phyloP scores from a whole-genome alignment of 2,329 filamentous ascomycete genomes.

The Diaporthe ilicicola region DNA sequence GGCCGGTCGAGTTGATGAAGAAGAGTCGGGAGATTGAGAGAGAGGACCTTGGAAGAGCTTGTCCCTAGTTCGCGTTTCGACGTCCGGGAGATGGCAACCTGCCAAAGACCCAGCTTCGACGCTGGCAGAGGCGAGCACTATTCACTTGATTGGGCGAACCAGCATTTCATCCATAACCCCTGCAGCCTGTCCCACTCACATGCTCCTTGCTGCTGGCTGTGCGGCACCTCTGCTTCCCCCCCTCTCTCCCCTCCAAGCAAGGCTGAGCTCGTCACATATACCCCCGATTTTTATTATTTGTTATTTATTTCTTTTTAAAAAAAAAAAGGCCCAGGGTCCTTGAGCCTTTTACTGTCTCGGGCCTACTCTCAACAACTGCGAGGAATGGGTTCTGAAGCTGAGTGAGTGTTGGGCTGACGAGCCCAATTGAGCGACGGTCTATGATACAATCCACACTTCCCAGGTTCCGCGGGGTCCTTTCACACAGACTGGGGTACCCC shows the following conservation, averaged over 20 bases:
- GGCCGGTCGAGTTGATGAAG: constrained; percentile 8
- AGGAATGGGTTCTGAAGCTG: not conserved
- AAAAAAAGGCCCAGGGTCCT: too few relatives aligned
- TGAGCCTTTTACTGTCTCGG: too few relatives aligned
- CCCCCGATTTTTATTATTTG: not conserved
- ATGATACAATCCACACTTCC: not conserved
- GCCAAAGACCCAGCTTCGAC: constrained; percentile 24
- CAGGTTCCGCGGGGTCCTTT: not conserved
- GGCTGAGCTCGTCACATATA: not conserved
- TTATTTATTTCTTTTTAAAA: too few relatives aligned
- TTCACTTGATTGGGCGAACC: constrained; percentile 15
- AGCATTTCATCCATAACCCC: constrained; percentile 19
- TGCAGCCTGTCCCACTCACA: constrained; percentile 15
- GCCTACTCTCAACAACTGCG: too few relatives aligned
- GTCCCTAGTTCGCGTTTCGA: constrained; percentile 12
- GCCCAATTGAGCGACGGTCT: not conserved
- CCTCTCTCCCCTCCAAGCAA: not conserved
- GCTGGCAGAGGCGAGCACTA: not conserved
- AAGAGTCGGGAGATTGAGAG: constrained; percentile 5
- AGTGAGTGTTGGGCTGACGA: not conserved
- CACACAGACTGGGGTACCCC: constrained; percentile 9
- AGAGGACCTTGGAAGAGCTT: constrained; percentile 17
- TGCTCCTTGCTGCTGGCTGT: constrained; percentile 11
- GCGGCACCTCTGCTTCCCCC: not conserved
- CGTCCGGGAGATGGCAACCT: constrained; percentile 22